Percentiles rank a stretch among this genome's conserved stretches.
phyloP scores from a whole-genome alignment of 108 stramenopile genomes.

The Skeletonema potamos region DNA sequence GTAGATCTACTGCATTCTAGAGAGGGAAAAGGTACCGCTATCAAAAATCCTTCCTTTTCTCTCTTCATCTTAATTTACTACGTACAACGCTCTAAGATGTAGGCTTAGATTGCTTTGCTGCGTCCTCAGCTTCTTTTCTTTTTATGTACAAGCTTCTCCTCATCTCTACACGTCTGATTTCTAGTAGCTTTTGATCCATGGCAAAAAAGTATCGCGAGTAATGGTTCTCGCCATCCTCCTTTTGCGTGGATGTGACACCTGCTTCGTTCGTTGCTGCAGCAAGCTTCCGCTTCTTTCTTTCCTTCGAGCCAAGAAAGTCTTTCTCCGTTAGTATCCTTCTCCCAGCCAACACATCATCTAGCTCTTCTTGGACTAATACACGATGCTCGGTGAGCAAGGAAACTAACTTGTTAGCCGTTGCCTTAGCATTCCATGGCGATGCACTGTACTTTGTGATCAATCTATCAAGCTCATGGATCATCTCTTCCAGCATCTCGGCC shows the following conservation, averaged over 20 bases:
- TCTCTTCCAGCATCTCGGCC: slow-evolving; percentile 21
- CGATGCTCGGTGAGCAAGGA: slow-evolving; percentile 25
- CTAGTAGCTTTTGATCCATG: not conserved
- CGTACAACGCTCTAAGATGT: not conserved
- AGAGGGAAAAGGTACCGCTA: too few species aligned
- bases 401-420: slow-evolving; percentile 30
- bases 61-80: too few species aligned
- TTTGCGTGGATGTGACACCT: too few species aligned
- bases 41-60: too few species aligned
- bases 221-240: not conserved
- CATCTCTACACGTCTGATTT: not conserved
- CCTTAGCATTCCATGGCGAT: slow-evolving; percentile 17
- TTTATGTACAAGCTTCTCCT: not conserved
- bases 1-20: too few species aligned
- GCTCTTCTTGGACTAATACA: slow-evolving; percentile 10
- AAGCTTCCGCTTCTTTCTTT: slow-evolving; percentile 5
- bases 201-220: not conserved
- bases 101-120: not conserved
- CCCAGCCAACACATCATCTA: slow-evolving; percentile 25
- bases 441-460: slow-evolving; percentile 32
- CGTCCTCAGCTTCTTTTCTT: not conserved
- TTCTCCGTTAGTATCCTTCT: slow-evolving; percentile 13
- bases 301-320: slow-evolving; percentile 23
- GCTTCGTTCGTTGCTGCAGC: not conserved
- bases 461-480: slow-evolving; percentile 24